A percentile compares a stretch with the other conserved stretches of the same genome.
Evolutionary conservation across 805 yeast genomes (phyloP).

Genomic region (Pichia phayaonensis): DNA sequence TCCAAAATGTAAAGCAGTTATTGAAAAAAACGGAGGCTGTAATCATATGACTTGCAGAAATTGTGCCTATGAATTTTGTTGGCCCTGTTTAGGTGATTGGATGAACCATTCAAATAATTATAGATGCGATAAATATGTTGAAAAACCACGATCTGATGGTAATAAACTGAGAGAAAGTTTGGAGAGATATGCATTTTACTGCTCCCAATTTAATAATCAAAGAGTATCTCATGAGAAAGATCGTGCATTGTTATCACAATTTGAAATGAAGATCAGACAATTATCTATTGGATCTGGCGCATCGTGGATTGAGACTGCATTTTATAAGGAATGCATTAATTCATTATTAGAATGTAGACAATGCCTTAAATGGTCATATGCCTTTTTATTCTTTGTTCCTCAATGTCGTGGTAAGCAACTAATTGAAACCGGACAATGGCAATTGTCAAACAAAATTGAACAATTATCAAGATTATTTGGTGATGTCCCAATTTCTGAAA

Average conservation of each 20-base stretch:
- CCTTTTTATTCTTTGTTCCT: constrained; percentile 62
- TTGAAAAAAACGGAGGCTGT: constrained; percentile 95
- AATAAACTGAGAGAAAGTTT: constrained; percentile 32
- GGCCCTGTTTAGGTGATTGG: constrained; percentile 88
- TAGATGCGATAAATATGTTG: constrained; percentile 48
- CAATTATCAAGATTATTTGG: constrained; percentile 29
- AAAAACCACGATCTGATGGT: constrained; percentile 36
- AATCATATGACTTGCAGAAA: constrained; percentile 88
- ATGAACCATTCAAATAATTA: constrained; percentile 54
- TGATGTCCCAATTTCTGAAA: constrained; percentile 23
- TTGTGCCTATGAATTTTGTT: constrained; percentile 78
- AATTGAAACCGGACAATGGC: constrained; percentile 39
- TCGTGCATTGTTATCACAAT: constrained; percentile 48
- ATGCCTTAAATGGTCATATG: constrained; percentile 86
- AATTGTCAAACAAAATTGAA: constrained; percentile 24
- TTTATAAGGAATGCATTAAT: constrained; percentile 64
- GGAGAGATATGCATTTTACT: constrained; percentile 66
- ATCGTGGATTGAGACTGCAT: constrained; percentile 87
- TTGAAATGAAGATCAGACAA: constrained; percentile 54
- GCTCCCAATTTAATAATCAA: constrained; percentile 66
- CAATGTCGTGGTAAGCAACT: constrained; percentile 43
- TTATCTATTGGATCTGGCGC: constrained; percentile 58
- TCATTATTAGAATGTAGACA: constrained; percentile 61
- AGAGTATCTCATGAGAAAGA: constrained; percentile 72
- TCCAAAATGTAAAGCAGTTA: constrained; percentile 70